These are phyloP conservation scores for Apiotrichum veenhuisii DNA, from an alignment of 1,284 basidiomycete species.

Conservation along the genomic window DNA sequence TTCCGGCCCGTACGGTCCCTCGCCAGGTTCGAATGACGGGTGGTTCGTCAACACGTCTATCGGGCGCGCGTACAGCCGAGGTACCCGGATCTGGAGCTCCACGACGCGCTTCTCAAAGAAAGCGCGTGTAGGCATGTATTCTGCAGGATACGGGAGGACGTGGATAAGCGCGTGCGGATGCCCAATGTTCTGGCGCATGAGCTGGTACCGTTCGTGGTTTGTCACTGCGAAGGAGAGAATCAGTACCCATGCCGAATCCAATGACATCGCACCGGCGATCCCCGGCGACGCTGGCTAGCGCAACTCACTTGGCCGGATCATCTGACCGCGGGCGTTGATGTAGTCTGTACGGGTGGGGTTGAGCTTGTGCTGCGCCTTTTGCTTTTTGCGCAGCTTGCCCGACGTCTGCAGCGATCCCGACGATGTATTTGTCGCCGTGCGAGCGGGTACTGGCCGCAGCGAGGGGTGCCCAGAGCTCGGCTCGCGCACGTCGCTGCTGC, in stretches of 20 bases:
- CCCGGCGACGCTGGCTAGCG: neutral
- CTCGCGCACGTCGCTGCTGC: too few species aligned
- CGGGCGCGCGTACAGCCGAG: slow-evolving; percentile 25
- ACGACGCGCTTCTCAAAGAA: slow-evolving; percentile 24
- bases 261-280: too few species aligned
- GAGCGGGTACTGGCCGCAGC: too few species aligned
- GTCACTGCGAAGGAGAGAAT: slow-evolving; percentile 15
- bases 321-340: neutral
- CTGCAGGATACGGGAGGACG: slow-evolving; percentile 22
- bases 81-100: slow-evolving; percentile 31
- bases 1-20: slow-evolving; percentile 1
- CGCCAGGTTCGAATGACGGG: neutral
- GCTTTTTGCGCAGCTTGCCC: neutral
- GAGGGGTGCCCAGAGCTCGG: too few species aligned
- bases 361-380: neutral
- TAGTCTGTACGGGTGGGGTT: slow-evolving; percentile 1
- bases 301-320: slow-evolving; percentile 3
- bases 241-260: too few species aligned
- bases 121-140: slow-evolving; percentile 11
- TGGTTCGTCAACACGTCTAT: slow-evolving; percentile 9
- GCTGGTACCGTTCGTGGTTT: slow-evolving; percentile 30
- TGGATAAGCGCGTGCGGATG: slow-evolving; percentile 23
- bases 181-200: slow-evolving; percentile 28
- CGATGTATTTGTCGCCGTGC: neutral
- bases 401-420: neutral